Conservation (phyloP, 2,329 filamentous ascomycete species). For the Zasmidium citrigriseum region DNA sequence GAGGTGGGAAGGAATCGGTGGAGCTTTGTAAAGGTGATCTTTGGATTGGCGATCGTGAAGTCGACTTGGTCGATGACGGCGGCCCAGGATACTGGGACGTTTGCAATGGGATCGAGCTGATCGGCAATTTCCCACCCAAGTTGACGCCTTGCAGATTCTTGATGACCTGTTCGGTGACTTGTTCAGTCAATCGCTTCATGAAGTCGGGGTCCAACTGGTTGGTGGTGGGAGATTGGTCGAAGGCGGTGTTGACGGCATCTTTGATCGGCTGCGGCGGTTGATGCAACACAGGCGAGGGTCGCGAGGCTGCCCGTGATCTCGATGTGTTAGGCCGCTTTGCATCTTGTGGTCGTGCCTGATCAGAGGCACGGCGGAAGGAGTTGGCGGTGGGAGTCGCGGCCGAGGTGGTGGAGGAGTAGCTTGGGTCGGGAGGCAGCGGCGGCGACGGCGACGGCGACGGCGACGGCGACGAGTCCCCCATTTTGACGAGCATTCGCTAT, state of each 20-base stretch:
- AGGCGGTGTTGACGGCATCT: conserved; percentile 59
- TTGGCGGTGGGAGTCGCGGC: background rate
- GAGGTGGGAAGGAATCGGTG: conserved; percentile 50
- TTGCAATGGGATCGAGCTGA: conserved; percentile 31
- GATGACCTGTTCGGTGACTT: conserved; percentile 58
- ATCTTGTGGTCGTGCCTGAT: conserved; percentile 6
- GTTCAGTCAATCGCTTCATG: conserved; percentile 61
- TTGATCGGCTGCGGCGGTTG: conserved; percentile 49
- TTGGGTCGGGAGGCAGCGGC: conserved; percentile 1
- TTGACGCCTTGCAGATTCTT: conserved; percentile 33
- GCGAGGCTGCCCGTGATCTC: conserved; percentile 17
- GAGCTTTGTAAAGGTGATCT: conserved; percentile 20
- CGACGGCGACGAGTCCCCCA: background rate
- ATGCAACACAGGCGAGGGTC: conserved; percentile 20
- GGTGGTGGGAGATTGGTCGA: conserved; percentile 51
- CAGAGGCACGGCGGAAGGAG: background rate
- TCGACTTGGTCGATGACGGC: conserved; percentile 30
- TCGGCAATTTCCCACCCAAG: conserved; percentile 13
- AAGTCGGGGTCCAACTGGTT: conserved; percentile 60
- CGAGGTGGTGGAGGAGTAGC: background rate
- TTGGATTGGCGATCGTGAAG: conserved; percentile 39
- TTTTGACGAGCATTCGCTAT: background rate
- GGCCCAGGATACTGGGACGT: conserved; percentile 19
- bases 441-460: background rate
- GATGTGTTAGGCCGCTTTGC: conserved; percentile 10